Base-by-base conservation (phyloP, 169 alveolate genomes). In the Plasmodium adleri region DNA sequence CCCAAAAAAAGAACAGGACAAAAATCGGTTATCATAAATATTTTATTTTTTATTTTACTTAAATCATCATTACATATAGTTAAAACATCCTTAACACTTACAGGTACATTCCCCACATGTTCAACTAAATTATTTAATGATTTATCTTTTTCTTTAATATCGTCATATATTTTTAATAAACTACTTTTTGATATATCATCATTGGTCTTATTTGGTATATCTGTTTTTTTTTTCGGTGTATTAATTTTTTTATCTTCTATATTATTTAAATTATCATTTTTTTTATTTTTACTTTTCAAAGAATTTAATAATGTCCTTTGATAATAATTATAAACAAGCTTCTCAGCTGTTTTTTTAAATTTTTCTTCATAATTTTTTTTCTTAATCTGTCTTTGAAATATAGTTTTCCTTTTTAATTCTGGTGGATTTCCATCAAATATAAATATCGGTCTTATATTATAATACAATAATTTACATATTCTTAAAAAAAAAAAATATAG, bases 351-450 rank as follows among this genome's bases (percentile, higher is more conserved):
- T 72, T 86, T 86, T 12, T 72, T 43, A 52, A 72, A 56, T 39
- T 49, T 86, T 15, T 86, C 92, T n/a, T 86, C 92, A 24, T 70
- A 12, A 56, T 86, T 86, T 47, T 60, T 28, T 52, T 28, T 86
- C 45, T 22, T 76, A 86, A 93, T 60, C 45, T 95, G 94, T 73
- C 99, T 91, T 66, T 70, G 85, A 88, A 93, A 87, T 43, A 96
- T 60, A 9, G 98, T 96, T 72, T 94, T 93, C 39, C 92, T 93
- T 90, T 97, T 97, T 39, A 96, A 92, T 20, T 90, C 96, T 2
- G 99, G 99, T 0, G 99, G 94, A 15, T 88, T 86, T 2, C 99
- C 99, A 88, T 97, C 99, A 74, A 97, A 97, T 1, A 97, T 97
- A 78, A 97, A 94, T 12, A 97, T 96, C 0, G 99, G 99, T 47